Conservation (phyloP, 495 filamentous ascomycete species). For the Neurospora sp. region DNA sequence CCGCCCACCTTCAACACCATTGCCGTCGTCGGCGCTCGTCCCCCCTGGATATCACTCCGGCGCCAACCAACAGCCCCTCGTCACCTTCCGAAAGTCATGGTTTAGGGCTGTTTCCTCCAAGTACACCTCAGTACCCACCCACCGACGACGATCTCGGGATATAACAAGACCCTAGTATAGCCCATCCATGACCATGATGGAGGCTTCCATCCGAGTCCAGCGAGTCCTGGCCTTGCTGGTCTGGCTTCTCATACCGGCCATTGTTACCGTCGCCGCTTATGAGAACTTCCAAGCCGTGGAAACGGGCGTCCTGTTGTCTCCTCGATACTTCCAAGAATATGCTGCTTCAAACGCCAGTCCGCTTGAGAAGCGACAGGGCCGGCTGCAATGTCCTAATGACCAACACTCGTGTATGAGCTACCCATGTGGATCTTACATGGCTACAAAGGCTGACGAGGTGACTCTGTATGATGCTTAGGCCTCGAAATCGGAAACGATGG, state of each 20-base stretch:
- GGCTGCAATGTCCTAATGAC: background rate
- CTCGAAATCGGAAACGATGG: conserved; percentile 7
- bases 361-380: conserved; percentile 6
- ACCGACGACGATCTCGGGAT: background rate
- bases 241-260: background rate
- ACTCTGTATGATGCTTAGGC: conserved; percentile 1
- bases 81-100: background rate
- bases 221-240: background rate
- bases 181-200: background rate
- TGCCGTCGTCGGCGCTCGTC: background rate
- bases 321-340: conserved; percentile 5
- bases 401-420: conserved; percentile 10
- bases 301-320: conserved; percentile 8
- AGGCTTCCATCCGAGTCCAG: background rate
- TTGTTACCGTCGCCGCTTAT: background rate
- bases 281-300: conserved; percentile 10
- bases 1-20: background rate
- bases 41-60: background rate
- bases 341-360: conserved; percentile 2
- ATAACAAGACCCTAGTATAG: background rate
- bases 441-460: background rate
- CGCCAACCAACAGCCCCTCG: background rate
- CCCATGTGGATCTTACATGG: background rate
- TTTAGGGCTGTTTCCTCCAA: background rate
- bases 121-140: background rate